Evolutionary conservation across 257 asterid genomes (phyloP), one percentile per base, ranked within the genome.

Genomic region (Jasminum sambac): DNA sequence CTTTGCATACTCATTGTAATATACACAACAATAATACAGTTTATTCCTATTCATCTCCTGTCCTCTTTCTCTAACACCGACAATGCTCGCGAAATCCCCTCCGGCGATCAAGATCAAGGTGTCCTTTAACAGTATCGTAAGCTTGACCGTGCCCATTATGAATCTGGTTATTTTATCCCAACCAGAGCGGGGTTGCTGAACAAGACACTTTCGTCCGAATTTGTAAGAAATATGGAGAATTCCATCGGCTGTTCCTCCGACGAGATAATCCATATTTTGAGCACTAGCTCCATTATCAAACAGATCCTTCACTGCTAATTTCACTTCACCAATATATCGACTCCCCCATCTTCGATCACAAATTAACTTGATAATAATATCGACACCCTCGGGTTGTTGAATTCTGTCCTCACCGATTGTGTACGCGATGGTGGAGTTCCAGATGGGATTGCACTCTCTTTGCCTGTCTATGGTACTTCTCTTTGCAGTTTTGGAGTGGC

Each of bases 251-350:
- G 76, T 71, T 2, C 74, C 72, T 4, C 11, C 71, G 46, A 77
- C 85, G 0, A 2, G 25, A 4, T 69, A 76, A 6, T 68, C 7
- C 8, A 43, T 9, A 11, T 14, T 30, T 13, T 10, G 65, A 21
- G 74, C 64, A 7, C 24, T 68, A 0, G 40, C n/a, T 5, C 82
- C 85, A 58, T 37, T 24, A 1, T 77, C 80, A 8, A 73, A 74
- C n/a, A 77, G 76, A 19, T 67, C 50, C 76, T 71, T 81, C n/a
- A 81, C 19, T 0, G 80, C 67, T 12, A 77, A 40, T 5, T 39
- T 63, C 64, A 77, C 79, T 34, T 77, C 62, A 23, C 82, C 85
- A 1, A 74, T 46, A 6, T 55, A n/a, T 66, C 9, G 34, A 23
- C 74, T 75, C 5, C 73, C 73, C 0, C 59, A 3, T 5, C 55